Conservation (phyloP, 2,329 filamentous ascomycete genomes). For the Aureobasidium leucospermi region DNA sequence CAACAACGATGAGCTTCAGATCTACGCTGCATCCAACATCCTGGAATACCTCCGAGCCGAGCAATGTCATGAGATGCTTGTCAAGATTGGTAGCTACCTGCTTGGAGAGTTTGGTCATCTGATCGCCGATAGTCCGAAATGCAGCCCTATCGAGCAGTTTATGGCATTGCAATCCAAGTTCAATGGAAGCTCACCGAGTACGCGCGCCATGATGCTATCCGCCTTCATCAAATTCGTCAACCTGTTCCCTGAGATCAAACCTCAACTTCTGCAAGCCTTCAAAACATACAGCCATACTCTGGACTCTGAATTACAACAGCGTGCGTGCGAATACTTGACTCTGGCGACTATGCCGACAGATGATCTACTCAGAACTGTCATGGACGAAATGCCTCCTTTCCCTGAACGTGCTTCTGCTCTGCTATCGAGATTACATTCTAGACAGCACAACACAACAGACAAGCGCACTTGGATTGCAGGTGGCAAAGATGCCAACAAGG, state of each 20-base stretch:
- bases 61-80: constrained; percentile 90
- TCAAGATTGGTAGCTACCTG: constrained; percentile 96
- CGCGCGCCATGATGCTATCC: constrained; percentile 87
- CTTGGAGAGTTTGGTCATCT: constrained; percentile 95
- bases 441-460: constrained; percentile 78
- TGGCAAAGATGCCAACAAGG: constrained; percentile 85
- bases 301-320: constrained; percentile 90
- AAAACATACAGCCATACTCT: constrained; percentile 87
- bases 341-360: constrained; percentile 81
- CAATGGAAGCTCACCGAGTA: constrained; percentile 77
- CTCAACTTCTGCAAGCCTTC: constrained; percentile 85
- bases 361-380: constrained; percentile 84
- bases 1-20: constrained; percentile 96
- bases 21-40: constrained; percentile 91
- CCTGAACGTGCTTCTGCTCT: constrained; percentile 89
- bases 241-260: constrained; percentile 96
- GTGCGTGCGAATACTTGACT: constrained; percentile 89
- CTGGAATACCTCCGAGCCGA: constrained; percentile 87
- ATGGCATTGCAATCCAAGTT: constrained; percentile 87
- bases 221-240: constrained; percentile 98
- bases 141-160: constrained; percentile 96
- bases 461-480: constrained; percentile 98
- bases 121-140: constrained; percentile 84
- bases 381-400: constrained; percentile 98
- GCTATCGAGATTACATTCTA: constrained; percentile 86